These are phyloP conservation scores for Chytriomyces confervae DNA, from an alignment of 192 early-diverging fungal species.

Conservation along the genomic window DNA sequence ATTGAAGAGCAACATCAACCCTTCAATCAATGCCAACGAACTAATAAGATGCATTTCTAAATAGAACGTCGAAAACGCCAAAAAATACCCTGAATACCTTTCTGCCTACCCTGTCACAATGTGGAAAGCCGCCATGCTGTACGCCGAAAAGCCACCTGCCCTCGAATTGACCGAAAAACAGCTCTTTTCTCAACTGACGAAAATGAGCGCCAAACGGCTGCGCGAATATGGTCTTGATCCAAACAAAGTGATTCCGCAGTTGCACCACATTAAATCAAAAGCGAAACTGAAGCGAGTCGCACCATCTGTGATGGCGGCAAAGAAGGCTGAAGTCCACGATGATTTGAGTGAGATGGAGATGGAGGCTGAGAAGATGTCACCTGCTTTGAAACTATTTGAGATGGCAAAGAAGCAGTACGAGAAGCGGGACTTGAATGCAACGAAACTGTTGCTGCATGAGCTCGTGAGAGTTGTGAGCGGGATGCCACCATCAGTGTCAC, in stretches of 20 bases:
- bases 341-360: slow-evolving; percentile 30
- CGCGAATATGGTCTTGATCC: slow-evolving; percentile 44
- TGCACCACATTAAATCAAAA: slow-evolving; percentile 23
- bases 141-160: slow-evolving; percentile 44
- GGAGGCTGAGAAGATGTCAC: slow-evolving; percentile 6
- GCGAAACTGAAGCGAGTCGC: slow-evolving; percentile 16
- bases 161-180: slow-evolving; percentile 43
- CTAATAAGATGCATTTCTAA: not conserved
- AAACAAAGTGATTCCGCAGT: slow-evolving; percentile 34
- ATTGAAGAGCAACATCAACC: too few relatives aligned
- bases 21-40: not conserved
- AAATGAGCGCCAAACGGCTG: slow-evolving; percentile 43
- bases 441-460: slow-evolving; percentile 14
- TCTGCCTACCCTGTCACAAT: slow-evolving; percentile 55
- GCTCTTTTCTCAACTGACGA: slow-evolving; percentile 37
- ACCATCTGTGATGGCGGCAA: not conserved
- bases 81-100: slow-evolving; percentile 44
- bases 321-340: slow-evolving; percentile 11
- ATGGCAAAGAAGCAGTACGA: slow-evolving; percentile 22
- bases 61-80: not conserved
- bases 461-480: slow-evolving; percentile 9
- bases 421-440: slow-evolving; percentile 6
- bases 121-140: slow-evolving; percentile 58
- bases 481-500: not conserved
- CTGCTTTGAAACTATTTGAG: slow-evolving; percentile 25